These are phyloP conservation scores for Alternaria arborescens DNA, from an alignment of 2,329 filamentous ascomycete species.

Conservation along the genomic window DNA sequence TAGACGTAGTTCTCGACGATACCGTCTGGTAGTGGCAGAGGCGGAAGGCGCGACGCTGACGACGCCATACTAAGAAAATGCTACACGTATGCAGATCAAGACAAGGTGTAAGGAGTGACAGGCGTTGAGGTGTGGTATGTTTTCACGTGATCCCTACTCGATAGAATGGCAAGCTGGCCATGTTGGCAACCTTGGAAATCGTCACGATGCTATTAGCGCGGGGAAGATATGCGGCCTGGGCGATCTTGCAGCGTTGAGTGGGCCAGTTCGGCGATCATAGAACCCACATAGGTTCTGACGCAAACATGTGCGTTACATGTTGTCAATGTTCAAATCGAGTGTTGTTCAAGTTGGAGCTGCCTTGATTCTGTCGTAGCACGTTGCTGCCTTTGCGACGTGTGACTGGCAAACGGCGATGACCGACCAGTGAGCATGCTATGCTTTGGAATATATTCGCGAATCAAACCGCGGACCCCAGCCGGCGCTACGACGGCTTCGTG, in stretches of 20 bases:
- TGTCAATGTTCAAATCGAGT: neutral
- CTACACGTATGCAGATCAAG: neutral
- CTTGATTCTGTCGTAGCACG: neutral
- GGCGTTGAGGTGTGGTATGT: neutral
- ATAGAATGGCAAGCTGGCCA: neutral
- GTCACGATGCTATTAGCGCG: slow-evolving; percentile 2
- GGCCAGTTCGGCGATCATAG: slow-evolving; percentile 3
- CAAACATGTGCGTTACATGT: neutral
- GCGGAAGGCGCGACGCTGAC: slow-evolving; percentile 39
- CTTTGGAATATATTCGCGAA: neutral
- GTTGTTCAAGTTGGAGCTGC: neutral
- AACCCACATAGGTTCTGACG: neutral
- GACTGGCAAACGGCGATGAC: neutral
- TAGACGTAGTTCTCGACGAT: slow-evolving; percentile 66
- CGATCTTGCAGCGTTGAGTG: neutral
- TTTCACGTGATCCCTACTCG: neutral
- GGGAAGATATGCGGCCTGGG: slow-evolving; percentile 2
- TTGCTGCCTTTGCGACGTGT: neutral
- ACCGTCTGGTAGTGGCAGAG: slow-evolving; percentile 64
- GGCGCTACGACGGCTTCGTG: slow-evolving; percentile 2
- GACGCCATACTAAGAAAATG: slow-evolving; percentile 6
- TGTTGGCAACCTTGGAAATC: neutral
- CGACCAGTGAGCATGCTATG: neutral
- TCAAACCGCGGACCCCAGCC: neutral
- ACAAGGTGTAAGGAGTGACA: neutral